These are phyloP conservation scores for Asterophora lycoperdoides DNA, from an alignment of 768 basidiomycete species.

Conservation along the genomic window DNA sequence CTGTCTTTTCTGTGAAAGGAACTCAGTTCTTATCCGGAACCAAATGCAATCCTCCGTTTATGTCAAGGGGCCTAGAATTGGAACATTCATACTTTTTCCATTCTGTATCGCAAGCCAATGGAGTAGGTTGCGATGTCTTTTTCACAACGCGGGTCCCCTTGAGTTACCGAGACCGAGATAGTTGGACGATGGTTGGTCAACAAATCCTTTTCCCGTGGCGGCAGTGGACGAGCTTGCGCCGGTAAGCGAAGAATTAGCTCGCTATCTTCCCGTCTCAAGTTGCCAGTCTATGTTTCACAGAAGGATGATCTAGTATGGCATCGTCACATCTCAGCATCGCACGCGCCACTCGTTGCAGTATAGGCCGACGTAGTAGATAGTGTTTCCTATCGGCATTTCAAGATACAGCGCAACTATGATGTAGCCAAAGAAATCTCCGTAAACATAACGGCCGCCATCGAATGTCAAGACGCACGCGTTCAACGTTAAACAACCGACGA, in stretches of 20 bases:
- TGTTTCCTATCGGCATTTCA: too few relatives aligned
- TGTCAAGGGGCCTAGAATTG: too few relatives aligned
- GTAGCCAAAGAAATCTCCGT: neutral
- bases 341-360: neutral
- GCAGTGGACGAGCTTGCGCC: neutral
- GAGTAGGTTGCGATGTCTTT: neutral
- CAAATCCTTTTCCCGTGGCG: neutral
- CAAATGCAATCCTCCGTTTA: too few relatives aligned
- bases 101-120: too few relatives aligned
- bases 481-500: conserved; percentile 5
- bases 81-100: too few relatives aligned
- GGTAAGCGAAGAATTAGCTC: too few relatives aligned
- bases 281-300: too few relatives aligned
- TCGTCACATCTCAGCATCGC: neutral
- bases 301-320: neutral
- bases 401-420: neutral
- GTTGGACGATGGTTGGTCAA: neutral
- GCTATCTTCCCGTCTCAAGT: neutral
- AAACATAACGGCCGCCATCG: neutral
- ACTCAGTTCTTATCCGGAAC: too few relatives aligned
- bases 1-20: too few relatives aligned
- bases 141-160: neutral
- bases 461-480: neutral
- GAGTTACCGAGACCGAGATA: neutral
- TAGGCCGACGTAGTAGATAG: too few relatives aligned